Base-by-base conservation (phyloP, 345 rosid species). In the Mangifera indica region DNA sequence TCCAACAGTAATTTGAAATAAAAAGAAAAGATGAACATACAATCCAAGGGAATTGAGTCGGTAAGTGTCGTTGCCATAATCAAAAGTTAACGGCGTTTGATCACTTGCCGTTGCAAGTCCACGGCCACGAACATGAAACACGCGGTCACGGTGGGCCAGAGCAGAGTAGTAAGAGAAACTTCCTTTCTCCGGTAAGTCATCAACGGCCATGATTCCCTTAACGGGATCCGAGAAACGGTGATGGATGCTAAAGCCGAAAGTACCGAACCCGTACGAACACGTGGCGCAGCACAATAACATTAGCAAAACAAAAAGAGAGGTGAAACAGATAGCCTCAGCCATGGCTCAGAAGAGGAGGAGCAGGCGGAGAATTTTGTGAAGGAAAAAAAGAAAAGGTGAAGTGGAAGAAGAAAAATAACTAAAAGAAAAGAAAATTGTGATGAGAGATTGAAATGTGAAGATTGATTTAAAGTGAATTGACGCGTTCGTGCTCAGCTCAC, bases 151-250 rank as follows among this genome's bases (percentile, higher is more conserved):
- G 74, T 85, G 88, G 60, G 81, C 87, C 97, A 91, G 74, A 20
- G 84, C 85, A 37, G 77, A 79, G 26, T 89, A 91, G 82, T 92
- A 95, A 55, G 79, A 74, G 17, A 69, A 62, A 48, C 86, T 88
- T n/a, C 89, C 97, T 71, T 83, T 86, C 78, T 77, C 84, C 34
- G 96, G 99, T 7, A 92, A 73, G 56, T 80, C 91, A 76, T 88
- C 89, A 0, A 80, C 83, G 10, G 84, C 78, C 5, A 92, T 75
- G 69, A 87, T 77, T 20, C 86, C 88, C 60, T 81, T 82, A 15
- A 92, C 88, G 34, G 89, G 87, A 83, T 95, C 99, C 20, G 99
- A 92, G 75, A 76, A 95, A 49, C 94, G 84, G 78, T 95, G 94
- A 70, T 89, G 96, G 67, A 95, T 74, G 52, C 84, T 87, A 55